These are phyloP conservation scores for Musa balbisiana DNA, from an alignment of 202 grass and related monocot species.

Conservation along the genomic window DNA sequence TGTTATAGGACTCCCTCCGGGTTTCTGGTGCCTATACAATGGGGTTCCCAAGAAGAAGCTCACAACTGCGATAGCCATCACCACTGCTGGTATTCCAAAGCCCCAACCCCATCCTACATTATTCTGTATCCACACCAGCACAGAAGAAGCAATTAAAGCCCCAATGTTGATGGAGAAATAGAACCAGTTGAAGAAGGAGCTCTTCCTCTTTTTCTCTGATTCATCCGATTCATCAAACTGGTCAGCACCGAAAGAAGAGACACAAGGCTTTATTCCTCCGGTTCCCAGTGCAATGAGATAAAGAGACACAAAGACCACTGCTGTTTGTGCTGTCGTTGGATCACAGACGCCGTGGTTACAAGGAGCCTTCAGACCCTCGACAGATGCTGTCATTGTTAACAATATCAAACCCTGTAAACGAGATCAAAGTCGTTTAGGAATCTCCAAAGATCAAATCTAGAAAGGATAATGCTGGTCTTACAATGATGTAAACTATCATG, in stretches of 20 bases:
- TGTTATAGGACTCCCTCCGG: constrained; percentile 1
- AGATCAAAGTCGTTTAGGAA: neutral
- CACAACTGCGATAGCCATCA: constrained; percentile 11
- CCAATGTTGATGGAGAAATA: constrained; percentile 14
- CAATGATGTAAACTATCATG: constrained; percentile 12
- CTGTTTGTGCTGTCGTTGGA: neutral
- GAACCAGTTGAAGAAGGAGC: constrained; percentile 18
- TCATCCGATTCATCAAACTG: constrained; percentile 5
- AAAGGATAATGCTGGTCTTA: neutral
- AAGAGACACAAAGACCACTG: neutral
- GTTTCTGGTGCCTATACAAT: constrained; percentile 12
- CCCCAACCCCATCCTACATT: constrained; percentile 18
- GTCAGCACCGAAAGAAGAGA: constrained; percentile 14
- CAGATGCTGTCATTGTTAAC: constrained; percentile 11
- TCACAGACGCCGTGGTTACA: constrained; percentile 1
- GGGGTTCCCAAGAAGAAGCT: neutral
- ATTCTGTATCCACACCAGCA: constrained; percentile 8
- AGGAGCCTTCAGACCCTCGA: neutral
- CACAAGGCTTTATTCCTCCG: constrained; percentile 10
- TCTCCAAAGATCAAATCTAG: neutral
- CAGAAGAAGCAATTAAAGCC: constrained; percentile 8
- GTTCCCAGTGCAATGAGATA: constrained; percentile 12
- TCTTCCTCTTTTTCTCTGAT: constrained; percentile 14
- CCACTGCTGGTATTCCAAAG: constrained; percentile 2
- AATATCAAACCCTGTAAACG: constrained; percentile 1